Evolutionary conservation across 345 rosid genomes (phyloP).

Genomic region (Heritiera fomes): DNA sequence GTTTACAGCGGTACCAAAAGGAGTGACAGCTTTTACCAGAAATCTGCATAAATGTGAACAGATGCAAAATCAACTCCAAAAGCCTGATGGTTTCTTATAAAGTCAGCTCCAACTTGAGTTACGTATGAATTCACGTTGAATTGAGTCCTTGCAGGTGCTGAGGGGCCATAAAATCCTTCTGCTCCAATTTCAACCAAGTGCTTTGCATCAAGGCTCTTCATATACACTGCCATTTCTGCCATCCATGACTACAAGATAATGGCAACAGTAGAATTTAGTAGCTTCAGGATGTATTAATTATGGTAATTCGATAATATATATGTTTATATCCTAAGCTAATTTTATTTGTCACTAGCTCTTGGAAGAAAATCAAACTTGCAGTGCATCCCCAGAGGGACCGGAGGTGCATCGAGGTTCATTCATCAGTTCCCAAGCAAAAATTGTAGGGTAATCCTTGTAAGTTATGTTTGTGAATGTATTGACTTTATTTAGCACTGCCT

Average conservation of each 20-base stretch:
- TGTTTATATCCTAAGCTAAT: background rate
- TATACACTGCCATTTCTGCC: slow-evolving; percentile 75
- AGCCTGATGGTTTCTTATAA: slow-evolving; percentile 81
- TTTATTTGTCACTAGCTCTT: too few species aligned
- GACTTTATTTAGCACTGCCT: slow-evolving; percentile 82
- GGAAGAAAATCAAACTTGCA: slow-evolving; percentile 50
- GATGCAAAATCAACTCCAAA: slow-evolving; percentile 92
- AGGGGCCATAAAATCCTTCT: slow-evolving; percentile 94
- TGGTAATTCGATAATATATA: background rate
- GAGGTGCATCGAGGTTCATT: slow-evolving; percentile 94
- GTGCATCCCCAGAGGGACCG: slow-evolving; percentile 81
- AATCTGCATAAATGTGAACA: slow-evolving; percentile 86
- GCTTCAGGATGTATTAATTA: slow-evolving; percentile 9
- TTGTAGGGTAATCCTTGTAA: slow-evolving; percentile 89
- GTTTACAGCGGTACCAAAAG: background rate
- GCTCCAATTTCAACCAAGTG: slow-evolving; percentile 86
- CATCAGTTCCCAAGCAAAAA: slow-evolving; percentile 96
- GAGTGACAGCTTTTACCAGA: slow-evolving; percentile 58
- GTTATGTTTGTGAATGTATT: slow-evolving; percentile 78
- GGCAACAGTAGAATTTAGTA: background rate
- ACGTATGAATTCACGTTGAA: slow-evolving; percentile 88
- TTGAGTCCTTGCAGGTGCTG: slow-evolving; percentile 67
- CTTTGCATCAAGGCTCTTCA: slow-evolving; percentile 84
- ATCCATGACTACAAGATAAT: slow-evolving; percentile 63
- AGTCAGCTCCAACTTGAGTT: slow-evolving; percentile 93